Evolutionary conservation across 352 stramenopile species (phyloP).

Genomic region (Phytophthora citricola): DNA sequence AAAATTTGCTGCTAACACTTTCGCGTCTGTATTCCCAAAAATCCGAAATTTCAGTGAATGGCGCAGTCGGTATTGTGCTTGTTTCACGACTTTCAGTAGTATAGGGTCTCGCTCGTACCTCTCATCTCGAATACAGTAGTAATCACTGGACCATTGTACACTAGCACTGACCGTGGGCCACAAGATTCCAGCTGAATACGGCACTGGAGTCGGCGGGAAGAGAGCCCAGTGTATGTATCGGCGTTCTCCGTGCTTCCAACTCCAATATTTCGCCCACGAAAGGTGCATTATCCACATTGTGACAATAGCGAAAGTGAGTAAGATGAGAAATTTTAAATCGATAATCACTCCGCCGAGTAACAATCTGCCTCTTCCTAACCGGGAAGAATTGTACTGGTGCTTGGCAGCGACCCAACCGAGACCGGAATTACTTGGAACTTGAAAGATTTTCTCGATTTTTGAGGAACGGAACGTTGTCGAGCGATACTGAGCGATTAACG

Average conservation of each 20-base stretch:
- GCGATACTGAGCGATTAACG: slow-evolving; percentile 40
- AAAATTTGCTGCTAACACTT: no score
- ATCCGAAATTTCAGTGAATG: not conserved
- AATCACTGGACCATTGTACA: slow-evolving; percentile 41
- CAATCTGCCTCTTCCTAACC: slow-evolving; percentile 22
- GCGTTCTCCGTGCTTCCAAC: not conserved
- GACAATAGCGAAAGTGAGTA: slow-evolving; percentile 19
- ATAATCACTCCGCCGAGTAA: slow-evolving; percentile 38
- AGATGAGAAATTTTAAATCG: slow-evolving; percentile 43
- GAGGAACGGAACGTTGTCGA: slow-evolving; percentile 36
- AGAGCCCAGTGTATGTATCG: slow-evolving; percentile 14
- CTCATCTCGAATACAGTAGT: slow-evolving; percentile 37
- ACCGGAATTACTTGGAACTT: slow-evolving; percentile 13
- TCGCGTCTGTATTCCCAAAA: no score
- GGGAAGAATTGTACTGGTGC: slow-evolving; percentile 19
- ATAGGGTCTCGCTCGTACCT: no score
- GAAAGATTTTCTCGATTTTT: slow-evolving; percentile 11
- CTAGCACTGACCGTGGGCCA: slow-evolving; percentile 36
- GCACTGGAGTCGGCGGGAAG: slow-evolving; percentile 28
- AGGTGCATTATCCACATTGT: slow-evolving; percentile 3
- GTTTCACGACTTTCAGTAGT: no score
- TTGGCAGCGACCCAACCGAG: slow-evolving; percentile 11
- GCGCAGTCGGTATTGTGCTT: not conserved
- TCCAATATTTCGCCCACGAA: slow-evolving; percentile 4
- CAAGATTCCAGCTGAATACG: slow-evolving; percentile 42